phyloP scores from a whole-genome alignment of 2,329 filamentous ascomycete genomes.

The Fusarium heterosporum region DNA sequence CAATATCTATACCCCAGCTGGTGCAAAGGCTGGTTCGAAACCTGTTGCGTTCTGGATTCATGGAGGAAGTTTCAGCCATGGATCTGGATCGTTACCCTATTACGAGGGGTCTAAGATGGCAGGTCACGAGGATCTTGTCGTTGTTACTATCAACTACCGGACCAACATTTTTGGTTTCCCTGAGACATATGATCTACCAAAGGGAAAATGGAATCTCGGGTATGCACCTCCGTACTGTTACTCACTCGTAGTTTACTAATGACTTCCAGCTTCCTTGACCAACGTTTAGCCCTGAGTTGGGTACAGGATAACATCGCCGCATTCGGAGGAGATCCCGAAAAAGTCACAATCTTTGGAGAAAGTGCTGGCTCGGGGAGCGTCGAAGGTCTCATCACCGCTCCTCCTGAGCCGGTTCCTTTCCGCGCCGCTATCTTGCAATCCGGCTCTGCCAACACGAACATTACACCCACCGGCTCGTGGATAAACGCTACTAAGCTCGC shows the following conservation, averaged over 20 bases:
- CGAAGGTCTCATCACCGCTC: constrained; percentile 43
- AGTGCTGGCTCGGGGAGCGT: constrained; percentile 69
- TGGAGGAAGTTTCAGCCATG: constrained; percentile 55
- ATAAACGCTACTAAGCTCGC: constrained; percentile 8
- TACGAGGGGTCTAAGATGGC: constrained; percentile 58
- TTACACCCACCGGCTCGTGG: constrained; percentile 30
- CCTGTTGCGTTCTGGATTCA: constrained; percentile 60
- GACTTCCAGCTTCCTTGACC: constrained; percentile 42
- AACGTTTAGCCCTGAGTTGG: constrained; percentile 62
- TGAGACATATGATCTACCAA: constrained; percentile 42
- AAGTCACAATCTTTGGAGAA: constrained; percentile 65
- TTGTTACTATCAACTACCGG: constrained; percentile 62
- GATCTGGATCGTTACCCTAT: constrained; percentile 51
- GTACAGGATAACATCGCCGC: constrained; percentile 61
- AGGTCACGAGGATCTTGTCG: constrained; percentile 57
- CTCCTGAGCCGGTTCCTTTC: constrained; percentile 47
- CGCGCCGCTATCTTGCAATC: constrained; percentile 48
- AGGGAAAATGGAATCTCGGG: constrained; percentile 41
- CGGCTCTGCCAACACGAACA: constrained; percentile 20
- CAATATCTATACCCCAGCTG: constrained; percentile 49
- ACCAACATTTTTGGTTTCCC: constrained; percentile 58
- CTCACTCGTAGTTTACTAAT: neutral
- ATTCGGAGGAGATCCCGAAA: constrained; percentile 60
- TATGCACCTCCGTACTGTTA: neutral
- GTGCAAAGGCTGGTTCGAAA: constrained; percentile 46